phyloP scores from a whole-genome alignment of 2,329 filamentous ascomycete species.

The Alternaria brassicae region DNA sequence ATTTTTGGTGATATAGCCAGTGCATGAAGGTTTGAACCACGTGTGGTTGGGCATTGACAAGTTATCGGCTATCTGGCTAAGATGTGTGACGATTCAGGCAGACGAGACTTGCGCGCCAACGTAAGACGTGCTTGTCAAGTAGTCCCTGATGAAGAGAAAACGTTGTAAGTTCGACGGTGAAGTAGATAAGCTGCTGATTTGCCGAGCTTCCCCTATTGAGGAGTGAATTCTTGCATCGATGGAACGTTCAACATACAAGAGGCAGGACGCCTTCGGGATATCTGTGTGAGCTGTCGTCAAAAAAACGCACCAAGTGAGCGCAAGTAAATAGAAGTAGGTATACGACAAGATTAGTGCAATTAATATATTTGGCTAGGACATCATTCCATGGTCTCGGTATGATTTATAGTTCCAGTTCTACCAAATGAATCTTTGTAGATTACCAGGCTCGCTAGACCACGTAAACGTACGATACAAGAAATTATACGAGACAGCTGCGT shows the following conservation, averaged over 20 bases:
- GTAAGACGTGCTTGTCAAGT: too few species aligned
- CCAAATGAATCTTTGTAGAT: constrained; percentile 78
- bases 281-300: too few species aligned
- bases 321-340: too few species aligned
- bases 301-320: too few species aligned
- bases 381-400: not conserved
- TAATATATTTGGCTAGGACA: not conserved
- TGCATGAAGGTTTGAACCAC: too few species aligned
- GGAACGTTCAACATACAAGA: not conserved
- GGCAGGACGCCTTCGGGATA: not conserved
- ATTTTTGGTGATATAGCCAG: too few species aligned
- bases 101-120: too few species aligned
- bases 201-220: not conserved
- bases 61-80: too few species aligned
- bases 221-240: not conserved
- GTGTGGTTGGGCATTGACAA: too few species aligned
- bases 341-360: too few species aligned
- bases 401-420: constrained; percentile 13
- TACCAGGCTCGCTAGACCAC: constrained; percentile 69
- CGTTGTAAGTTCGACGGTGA: not conserved
- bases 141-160: not conserved
- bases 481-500: constrained; percentile 70
- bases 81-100: too few species aligned
- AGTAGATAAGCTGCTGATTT: not conserved
- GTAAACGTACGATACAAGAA: constrained; percentile 73